Evolutionary conservation across 768 basidiomycete genomes (phyloP), one percentile per base, ranked within the genome.

Genomic region (Inosperma sp.): DNA sequence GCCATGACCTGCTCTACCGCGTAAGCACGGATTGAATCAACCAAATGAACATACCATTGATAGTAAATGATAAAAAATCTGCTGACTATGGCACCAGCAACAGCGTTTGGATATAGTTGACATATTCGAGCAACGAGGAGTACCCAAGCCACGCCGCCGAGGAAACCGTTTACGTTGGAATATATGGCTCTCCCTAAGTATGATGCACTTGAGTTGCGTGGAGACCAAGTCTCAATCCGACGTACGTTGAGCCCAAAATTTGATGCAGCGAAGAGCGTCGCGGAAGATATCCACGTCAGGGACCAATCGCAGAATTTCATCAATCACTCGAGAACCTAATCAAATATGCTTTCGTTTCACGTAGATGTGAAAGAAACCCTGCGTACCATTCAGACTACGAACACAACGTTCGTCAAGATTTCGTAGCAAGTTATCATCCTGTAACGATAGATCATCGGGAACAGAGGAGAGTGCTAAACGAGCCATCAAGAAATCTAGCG

Each of bases 71-170:
- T 91, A 65, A 98, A 99, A 72, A 99, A 97, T 58, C 93, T 81
- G 72, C 92, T 93, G 65, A 99, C 93, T 57, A 99, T 93, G 3
- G 90, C 91, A 13, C 93, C 93, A 10, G 94, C 92, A 52, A 84
- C 83, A 7, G 93, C 94, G 54, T 86, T 96, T 25, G 96, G 96
- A 67, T 98, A 99, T 48, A 99, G 71, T 63, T 99, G 96, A 72
- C 96, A 99, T 78, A 98, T 93, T 68, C 96, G 85, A 44, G 96
- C 96, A n/a, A 97, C 94, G 33, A 98, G 81, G 76, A 98, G 88
- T 3, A 95, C 91, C 96, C 96, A 99, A 23, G 94, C 95, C 2
- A 98, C 95, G 62, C 96, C 96, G 50, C 96, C 96, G 26, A 95
- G 79, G 68, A 98, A 99, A 16, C 95, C 96, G 60, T 93, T 93